A percentile compares a stretch with the other conserved stretches of the same genome.
These are phyloP conservation scores for Malus sylvestris DNA, from an alignment of 306 rosid species.

Conservation along the genomic window DNA sequence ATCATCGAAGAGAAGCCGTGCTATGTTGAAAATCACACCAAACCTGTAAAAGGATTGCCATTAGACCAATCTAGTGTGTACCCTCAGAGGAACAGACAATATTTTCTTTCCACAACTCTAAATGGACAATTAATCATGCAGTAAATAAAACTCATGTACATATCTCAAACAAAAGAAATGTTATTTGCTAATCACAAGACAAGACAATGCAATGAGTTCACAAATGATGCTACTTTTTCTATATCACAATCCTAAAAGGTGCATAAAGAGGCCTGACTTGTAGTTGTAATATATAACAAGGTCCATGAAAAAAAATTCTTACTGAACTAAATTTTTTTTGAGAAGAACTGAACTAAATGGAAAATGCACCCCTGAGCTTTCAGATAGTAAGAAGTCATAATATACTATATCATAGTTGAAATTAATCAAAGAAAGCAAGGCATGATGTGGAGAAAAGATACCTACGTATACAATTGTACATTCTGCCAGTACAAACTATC, in stretches of 20 bases:
- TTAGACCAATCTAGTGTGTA: not conserved
- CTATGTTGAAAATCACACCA: slow-evolving; percentile 87
- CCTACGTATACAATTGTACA: slow-evolving; percentile 91
- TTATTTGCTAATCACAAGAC: not conserved
- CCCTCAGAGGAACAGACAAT: not conserved
- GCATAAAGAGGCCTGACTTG: not conserved
- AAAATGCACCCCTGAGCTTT: not conserved
- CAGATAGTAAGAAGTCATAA: not conserved
- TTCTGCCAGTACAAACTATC: slow-evolving; percentile 98
- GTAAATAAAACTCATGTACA: not conserved
- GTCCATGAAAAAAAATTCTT: not conserved
- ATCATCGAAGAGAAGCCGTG: slow-evolving; percentile 72
- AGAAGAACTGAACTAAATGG: not conserved
- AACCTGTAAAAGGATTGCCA: slow-evolving; percentile 47
- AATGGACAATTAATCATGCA: not conserved
- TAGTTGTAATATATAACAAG: not conserved
- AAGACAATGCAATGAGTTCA: not conserved
- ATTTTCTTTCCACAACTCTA: no score
- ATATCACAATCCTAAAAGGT: not conserved
- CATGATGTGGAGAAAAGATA: slow-evolving; percentile 27
- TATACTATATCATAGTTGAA: not conserved
- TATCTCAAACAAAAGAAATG: not conserved
- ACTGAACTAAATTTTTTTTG: not conserved
- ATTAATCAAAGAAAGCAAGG: not conserved
- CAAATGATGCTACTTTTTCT: not conserved